Base-by-base conservation (phyloP, 257 asterid genomes). In the Gynochthodes officinalis region DNA sequence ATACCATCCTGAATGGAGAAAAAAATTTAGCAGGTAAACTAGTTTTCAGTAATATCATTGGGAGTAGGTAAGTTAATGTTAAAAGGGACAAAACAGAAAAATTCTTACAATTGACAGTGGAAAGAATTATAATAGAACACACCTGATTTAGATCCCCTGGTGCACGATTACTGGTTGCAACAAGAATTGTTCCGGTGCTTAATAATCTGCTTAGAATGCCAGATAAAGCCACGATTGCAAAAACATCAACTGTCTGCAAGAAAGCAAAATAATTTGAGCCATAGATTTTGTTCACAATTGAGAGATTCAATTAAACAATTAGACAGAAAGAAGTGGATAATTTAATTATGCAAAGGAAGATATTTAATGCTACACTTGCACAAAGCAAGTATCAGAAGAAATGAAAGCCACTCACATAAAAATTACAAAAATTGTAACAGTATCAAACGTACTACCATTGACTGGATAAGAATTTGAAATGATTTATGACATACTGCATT, bases 121-220 rank as follows among this genome's bases (percentile, higher is more conserved):
- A 10, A 50, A 53, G 23, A 30, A 53, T 16, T 21, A 23, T 11
- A 54, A 42, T 14, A 35, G 44, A 58, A 49, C 46, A 49, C 48
- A 88, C 99, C 95, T 94, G 97, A 86, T 94, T 94, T 60, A 94
- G 82, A 70, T 91, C 98, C 78, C 83, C 75, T 54, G 98, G 97
- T 46, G 97, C 97, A 43, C 99, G 99, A 81, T 94, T 94, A 87
- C 99, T 94, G 67, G 99, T 91, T 46, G 98, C 96, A 68, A 94
- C 99, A 73, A 94, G 97, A 78, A 94, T 84, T 25, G 99, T 91
- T 80, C 99, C 99, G n/a, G 90, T 86, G 84, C 90, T 88, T 83
- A 92, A 78, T 77, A 94, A 84, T 87, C 99, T 88, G 83, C 97
- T 91, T 33, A 94, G 71, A 77, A 94, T 91, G 80, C 99, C 97